Evolutionary conservation across 225 moss, liverwort and hornwort species (phyloP).

Genomic region (Marchantia paleacea): DNA sequence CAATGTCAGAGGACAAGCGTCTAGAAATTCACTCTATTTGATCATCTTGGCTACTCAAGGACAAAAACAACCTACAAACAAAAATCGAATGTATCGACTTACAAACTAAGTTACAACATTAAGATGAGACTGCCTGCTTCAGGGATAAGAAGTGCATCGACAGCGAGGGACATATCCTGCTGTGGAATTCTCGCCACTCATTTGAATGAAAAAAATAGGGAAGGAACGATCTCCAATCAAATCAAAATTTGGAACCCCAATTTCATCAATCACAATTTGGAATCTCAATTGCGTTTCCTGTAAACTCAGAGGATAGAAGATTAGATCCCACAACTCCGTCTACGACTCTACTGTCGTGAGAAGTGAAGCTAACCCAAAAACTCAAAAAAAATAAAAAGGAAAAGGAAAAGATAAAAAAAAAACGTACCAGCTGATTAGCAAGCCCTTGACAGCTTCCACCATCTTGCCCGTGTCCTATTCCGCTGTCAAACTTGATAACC

Average conservation of each 20-base stretch:
- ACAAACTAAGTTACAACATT: background rate
- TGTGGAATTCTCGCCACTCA: too few species aligned
- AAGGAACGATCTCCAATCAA: background rate
- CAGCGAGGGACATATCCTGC: background rate
- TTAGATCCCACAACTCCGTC: background rate
- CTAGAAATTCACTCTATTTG: background rate
- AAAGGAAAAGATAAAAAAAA: background rate
- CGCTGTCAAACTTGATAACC: too few species aligned
- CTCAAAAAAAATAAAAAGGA: background rate
- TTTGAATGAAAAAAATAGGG: background rate
- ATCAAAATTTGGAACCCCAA: background rate
- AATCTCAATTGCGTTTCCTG: background rate
- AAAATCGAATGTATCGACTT: background rate
- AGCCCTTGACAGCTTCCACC: constrained; percentile 25
- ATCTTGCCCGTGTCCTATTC: background rate
- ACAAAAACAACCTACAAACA: background rate
- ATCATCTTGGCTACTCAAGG: background rate
- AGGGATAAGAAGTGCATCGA: background rate
- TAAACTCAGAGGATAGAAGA: background rate
- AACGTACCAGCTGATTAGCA: constrained; percentile 18
- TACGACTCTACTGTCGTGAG: background rate
- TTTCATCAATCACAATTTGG: background rate
- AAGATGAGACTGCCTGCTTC: background rate
- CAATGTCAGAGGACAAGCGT: background rate
- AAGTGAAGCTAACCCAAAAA: background rate